These are phyloP conservation scores for Quercus alba DNA, from an alignment of 306 rosid genomes.

Conservation along the genomic window DNA sequence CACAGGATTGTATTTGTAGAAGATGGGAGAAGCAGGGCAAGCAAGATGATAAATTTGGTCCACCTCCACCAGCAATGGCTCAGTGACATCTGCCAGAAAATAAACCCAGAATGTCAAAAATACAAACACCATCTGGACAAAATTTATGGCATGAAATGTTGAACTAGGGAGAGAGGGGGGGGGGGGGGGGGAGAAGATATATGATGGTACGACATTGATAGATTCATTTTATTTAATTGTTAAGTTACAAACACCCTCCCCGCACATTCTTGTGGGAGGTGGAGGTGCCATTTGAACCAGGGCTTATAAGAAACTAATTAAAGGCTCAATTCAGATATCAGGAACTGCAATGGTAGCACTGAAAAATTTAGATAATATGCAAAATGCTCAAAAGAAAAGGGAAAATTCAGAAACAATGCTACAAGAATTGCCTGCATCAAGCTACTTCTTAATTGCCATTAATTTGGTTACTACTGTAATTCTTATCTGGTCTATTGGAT, in stretches of 20 bases:
- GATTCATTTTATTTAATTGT: no score
- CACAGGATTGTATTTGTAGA: constrained; percentile 94
- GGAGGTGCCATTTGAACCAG: no score
- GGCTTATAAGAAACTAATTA: neutral
- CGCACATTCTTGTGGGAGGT: no score
- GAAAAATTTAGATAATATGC: neutral
- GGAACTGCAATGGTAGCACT: neutral
- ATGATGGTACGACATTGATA: neutral
- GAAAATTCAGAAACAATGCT: neutral
- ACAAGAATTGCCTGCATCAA: neutral
- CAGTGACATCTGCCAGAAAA: constrained; percentile 70
- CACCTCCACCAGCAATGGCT: constrained; percentile 80
- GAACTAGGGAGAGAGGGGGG: neutral
- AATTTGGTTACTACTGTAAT: neutral
- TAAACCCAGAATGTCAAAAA: neutral
- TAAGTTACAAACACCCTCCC: no score
- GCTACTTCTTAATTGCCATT: neutral
- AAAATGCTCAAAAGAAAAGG: neutral
- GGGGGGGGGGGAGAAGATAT: neutral
- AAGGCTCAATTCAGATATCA: neutral
- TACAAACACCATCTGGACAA: neutral
- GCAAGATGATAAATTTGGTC: constrained; percentile 97
- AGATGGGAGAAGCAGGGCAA: constrained; percentile 97
- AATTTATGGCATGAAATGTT: neutral
- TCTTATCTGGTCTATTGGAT: neutral